These are phyloP conservation scores for Lasiosphaeriaceae sp. DNA, from an alignment of 495 filamentous ascomycete species.

Conservation along the genomic window DNA sequence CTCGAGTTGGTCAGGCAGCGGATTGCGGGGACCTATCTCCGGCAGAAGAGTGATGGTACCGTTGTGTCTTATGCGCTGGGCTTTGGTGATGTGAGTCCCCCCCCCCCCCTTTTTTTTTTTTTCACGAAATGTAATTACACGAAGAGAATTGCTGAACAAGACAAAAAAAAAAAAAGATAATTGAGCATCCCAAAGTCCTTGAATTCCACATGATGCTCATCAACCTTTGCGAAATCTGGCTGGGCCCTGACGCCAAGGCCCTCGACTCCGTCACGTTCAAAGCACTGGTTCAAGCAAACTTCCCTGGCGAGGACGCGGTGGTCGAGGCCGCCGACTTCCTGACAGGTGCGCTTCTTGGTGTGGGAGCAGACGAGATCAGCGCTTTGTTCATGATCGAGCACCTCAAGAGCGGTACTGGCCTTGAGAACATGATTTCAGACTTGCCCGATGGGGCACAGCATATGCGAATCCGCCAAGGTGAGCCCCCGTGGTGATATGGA, in stretches of 20 bases:
- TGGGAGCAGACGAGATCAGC: slow-evolving; percentile 39
- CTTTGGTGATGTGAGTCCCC: slow-evolving; percentile 4
- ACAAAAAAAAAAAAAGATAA: background rate
- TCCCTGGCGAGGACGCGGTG: slow-evolving; percentile 17
- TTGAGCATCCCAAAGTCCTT: slow-evolving; percentile 1
- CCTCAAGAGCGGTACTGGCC: slow-evolving; percentile 39
- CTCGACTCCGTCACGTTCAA: slow-evolving; percentile 33
- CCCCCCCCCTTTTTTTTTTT: background rate
- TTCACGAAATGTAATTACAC: background rate
- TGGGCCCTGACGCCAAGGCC: slow-evolving; percentile 7
- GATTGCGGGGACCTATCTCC: slow-evolving; percentile 29
- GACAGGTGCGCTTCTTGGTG: slow-evolving; percentile 42
- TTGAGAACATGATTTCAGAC: slow-evolving; percentile 42
- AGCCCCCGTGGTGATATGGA: too few species aligned
- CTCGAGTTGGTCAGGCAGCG: slow-evolving; percentile 44
- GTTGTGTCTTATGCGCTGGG: background rate
- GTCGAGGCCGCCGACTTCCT: slow-evolving; percentile 32
- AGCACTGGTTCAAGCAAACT: slow-evolving; percentile 21
- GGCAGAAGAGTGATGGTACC: slow-evolving; percentile 27
- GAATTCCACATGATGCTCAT: slow-evolving; percentile 1
- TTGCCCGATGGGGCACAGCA: slow-evolving; percentile 41
- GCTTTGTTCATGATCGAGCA: slow-evolving; percentile 49
- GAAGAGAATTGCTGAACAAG: background rate
- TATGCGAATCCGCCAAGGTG: slow-evolving; percentile 39
- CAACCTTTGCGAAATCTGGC: slow-evolving; percentile 2